Base-by-base conservation (phyloP, 1,284 basidiomycete species). In the Quambalaria eucalypti region DNA sequence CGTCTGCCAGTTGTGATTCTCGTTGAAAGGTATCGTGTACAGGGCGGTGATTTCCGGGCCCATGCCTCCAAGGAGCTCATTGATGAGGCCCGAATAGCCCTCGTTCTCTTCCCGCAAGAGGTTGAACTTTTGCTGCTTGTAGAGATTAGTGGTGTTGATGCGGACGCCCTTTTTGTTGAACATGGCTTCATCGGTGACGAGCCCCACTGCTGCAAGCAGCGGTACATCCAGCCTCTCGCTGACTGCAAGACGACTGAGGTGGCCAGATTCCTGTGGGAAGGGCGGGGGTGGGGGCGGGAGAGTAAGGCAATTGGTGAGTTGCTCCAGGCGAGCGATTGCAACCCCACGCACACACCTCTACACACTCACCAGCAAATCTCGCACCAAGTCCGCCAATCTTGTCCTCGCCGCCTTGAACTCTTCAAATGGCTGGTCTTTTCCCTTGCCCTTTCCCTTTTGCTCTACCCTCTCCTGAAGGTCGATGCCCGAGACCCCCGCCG, bases 101-200 rank as follows among this genome's bases (percentile, higher is more conserved):
- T 98, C 92, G 0, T 90, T 92, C 66, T 95, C 90, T 78, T 99
- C 95, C 39, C 95, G 87, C 9, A 97, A 82, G 30, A 99, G 82
- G 70, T 98, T 99, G 80, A 91, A 96, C 77, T 96, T 97, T 78
- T 91, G 91, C 77, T 98, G 95, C 76, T 93, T 96, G 81, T 93
- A 98, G 77, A 65, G 59, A 12, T 50, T 57, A 3, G 66, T 60
- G 16, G 73, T 75, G 46, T 71, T 69, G 53, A 75, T 60, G 47
- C 68, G 68, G 19, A 72, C 62, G 9, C 59, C 60, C 19, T 68
- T 70, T 26, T 60, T 60, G 40, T 61, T 58, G 56, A 74, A 70
- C 39, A 51, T 55, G 21, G 39, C 52, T 23, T 66, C 60, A 38
- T 74, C 68, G 12, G 50, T 42, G 9, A 73, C 56, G 28, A 71